A percentile compares a stretch with the other conserved stretches of the same genome.
phyloP scores from a whole-genome alignment of 2,329 filamentous ascomycete genomes.

The Ophiostoma triangulosporum region DNA sequence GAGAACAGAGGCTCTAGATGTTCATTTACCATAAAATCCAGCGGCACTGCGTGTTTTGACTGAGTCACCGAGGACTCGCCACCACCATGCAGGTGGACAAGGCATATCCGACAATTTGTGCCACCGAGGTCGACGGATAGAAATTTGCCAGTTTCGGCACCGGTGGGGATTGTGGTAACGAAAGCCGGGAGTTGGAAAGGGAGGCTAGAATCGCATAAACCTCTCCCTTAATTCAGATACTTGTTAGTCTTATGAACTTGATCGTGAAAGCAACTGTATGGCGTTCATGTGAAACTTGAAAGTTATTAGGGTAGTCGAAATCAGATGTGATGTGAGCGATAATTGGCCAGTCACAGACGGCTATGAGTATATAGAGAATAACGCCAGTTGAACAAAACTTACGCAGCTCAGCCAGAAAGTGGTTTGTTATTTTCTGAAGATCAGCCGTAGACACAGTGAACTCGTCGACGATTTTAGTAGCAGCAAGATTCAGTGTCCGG shows the following conservation, averaged over 20 bases:
- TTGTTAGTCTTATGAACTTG: background rate
- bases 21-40: conserved; percentile 75
- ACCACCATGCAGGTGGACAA: conserved; percentile 81
- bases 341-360: background rate
- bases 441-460: background rate
- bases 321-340: background rate
- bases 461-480: background rate
- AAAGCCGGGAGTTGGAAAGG: conserved; percentile 76
- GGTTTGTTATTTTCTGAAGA: background rate
- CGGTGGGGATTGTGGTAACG: conserved; percentile 86
- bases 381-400: background rate
- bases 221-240: background rate
- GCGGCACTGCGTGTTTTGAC: conserved; percentile 82
- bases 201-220: background rate
- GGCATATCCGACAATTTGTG: conserved; percentile 96
- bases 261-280: background rate
- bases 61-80: conserved; percentile 86
- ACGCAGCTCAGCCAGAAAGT: background rate
- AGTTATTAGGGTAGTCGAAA: background rate
- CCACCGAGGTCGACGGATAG: conserved; percentile 91
- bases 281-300: background rate
- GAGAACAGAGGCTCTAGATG: conserved; percentile 75
- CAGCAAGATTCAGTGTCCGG: background rate
- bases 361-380: background rate
- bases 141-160: conserved; percentile 91